Base-by-base conservation (phyloP, 805 yeast genomes). In the Candida tibetensis region DNA sequence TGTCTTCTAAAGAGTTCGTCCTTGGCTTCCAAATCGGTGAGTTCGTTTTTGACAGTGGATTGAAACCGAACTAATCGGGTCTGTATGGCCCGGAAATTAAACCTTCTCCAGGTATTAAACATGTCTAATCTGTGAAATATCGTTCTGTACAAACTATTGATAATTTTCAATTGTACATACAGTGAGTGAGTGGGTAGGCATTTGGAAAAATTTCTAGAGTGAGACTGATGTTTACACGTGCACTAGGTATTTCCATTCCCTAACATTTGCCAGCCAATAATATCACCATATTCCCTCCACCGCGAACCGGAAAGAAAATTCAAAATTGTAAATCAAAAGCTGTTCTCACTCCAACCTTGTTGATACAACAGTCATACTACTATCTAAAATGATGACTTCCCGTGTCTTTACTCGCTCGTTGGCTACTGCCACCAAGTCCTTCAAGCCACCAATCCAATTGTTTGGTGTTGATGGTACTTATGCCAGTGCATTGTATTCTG, bases 391-490 rank as follows among this genome's bases (percentile, higher is more conserved):
- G 25, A 21, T 21, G 25, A 21, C 25, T 21, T 21, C 25, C 53
- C 83, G 83, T 71, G 71, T 74, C 55, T 79, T 80, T 61, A 58
- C 72, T 60, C 83, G 90, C 72, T 69, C 82, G 41, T 64, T 84
- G 72, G 68, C 90, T 42, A 68, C 89, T 44, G 83, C 86, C 52
- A 65, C 81, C 57, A 69, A 72, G 57, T 43, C 76, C 42, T 77
- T 77, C 57, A 82, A 81, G 67, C 89, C 95, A 37, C 97, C 98
- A 40, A 85, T 91, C 48, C 96, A 89, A 77, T 77, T 91, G 63
- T 91, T 78, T 58, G 98, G 98, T 48, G 71, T 91, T 52, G 97
- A 90, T 53, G 99, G 98, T 61, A 89, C 98, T 49, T 91, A 91
- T 68, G 99, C 98, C 53, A 77, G 88, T 41, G 96, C 99, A 34